Evolutionary conservation across 2,329 filamentous ascomycete genomes (phyloP).

Genomic region (Claviceps sp.): DNA sequence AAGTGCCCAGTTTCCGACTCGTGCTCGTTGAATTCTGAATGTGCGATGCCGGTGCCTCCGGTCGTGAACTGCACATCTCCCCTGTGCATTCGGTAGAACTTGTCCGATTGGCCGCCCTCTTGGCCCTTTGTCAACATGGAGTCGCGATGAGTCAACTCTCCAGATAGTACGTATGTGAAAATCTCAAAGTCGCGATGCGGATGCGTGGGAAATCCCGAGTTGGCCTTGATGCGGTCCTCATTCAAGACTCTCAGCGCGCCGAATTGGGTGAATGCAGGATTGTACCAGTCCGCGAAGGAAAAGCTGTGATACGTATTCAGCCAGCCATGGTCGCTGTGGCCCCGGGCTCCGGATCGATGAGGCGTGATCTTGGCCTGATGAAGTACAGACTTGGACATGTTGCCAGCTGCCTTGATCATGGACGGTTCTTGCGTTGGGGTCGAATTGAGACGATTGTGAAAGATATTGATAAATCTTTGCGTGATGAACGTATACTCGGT

Average conservation of each 20-base stretch:
- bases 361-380: conserved; percentile 59
- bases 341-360: conserved; percentile 57
- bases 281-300: conserved; percentile 61
- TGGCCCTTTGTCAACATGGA: conserved; percentile 62
- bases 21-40: conserved; percentile 74
- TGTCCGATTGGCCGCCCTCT: conserved; percentile 44
- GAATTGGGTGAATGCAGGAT: conserved; percentile 54
- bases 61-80: conserved; percentile 86
- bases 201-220: conserved; percentile 72
- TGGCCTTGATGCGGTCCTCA: conserved; percentile 67
- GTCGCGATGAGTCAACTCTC: conserved; percentile 79
- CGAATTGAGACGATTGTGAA: conserved; percentile 1
- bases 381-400: conserved; percentile 47
- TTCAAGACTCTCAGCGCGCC: conserved; percentile 75
- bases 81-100: conserved; percentile 57
- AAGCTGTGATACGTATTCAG: conserved; percentile 80
- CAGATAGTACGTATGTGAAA: conserved; percentile 75
- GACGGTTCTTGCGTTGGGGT: conserved; percentile 4
- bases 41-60: conserved; percentile 67
- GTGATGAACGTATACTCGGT: conserved; percentile 5
- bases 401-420: conserved; percentile 25
- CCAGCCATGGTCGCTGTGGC: conserved; percentile 75
- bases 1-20: conserved; percentile 61
- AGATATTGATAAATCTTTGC: conserved; percentile 5
- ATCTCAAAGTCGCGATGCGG: conserved; percentile 80